Conservation (phyloP, 352 stramenopile genomes). For the Globisporangium emineosum region DNA sequence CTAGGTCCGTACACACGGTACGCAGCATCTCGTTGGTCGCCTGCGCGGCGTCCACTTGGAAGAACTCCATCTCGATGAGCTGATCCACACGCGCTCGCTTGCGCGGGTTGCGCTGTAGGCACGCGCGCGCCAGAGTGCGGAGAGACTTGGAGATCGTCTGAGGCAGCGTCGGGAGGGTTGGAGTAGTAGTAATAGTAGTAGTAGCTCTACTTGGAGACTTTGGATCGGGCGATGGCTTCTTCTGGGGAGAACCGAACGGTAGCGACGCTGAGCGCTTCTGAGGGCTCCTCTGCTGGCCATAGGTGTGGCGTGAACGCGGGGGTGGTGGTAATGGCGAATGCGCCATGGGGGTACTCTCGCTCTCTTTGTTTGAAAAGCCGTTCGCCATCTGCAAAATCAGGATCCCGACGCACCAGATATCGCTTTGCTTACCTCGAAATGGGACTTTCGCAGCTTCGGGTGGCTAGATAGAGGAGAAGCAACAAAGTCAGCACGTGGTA, state of each 20-base stretch:
- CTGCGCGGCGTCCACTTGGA: slow-evolving; percentile 45
- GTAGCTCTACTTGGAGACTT: not conserved
- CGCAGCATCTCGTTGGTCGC: slow-evolving; percentile 54
- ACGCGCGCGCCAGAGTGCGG: slow-evolving; percentile 36
- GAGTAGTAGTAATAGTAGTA: too few species aligned
- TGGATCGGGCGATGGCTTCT: not conserved
- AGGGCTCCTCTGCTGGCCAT: not conserved
- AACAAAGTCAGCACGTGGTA: not conserved
- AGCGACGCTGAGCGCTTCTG: slow-evolving; percentile 8
- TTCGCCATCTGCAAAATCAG: slow-evolving; percentile 53
- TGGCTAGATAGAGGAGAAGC: too few species aligned
- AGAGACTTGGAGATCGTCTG: slow-evolving; percentile 41
- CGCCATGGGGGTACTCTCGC: not conserved
- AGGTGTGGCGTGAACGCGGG: not conserved
- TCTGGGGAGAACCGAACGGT: not conserved
- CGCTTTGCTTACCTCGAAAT: slow-evolving; percentile 30
- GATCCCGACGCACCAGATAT: slow-evolving; percentile 59
- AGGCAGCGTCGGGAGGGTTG: slow-evolving; percentile 33
- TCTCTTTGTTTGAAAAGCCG: slow-evolving; percentile 15
- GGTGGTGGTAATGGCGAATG: not conserved
- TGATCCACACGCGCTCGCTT: slow-evolving; percentile 31
- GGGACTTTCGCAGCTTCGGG: slow-evolving; percentile 21
- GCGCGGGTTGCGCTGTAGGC: slow-evolving; percentile 39
- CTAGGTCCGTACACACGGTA: slow-evolving; percentile 52
- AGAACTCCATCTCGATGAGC: slow-evolving; percentile 43